A percentile compares a stretch with the other conserved stretches of the same genome.
phyloP scores from a whole-genome alignment of 139 green algal species.

The Chlamydomonas eustigma region DNA sequence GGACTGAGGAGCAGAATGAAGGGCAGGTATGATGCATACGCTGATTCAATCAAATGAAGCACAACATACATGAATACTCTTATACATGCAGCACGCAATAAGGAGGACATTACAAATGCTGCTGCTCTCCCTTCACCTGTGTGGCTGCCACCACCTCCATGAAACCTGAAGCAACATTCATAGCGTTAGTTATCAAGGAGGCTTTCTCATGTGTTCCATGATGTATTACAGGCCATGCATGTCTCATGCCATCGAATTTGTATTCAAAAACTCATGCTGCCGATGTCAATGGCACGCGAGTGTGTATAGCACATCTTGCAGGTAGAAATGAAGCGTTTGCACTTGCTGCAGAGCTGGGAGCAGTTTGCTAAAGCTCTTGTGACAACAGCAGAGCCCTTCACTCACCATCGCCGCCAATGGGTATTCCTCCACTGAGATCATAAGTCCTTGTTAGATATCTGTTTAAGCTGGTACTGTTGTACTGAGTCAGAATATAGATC shows the following conservation, averaged over 20 bases:
- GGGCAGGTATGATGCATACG: too few relatives aligned
- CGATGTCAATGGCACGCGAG: background rate
- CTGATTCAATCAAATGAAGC: too few relatives aligned
- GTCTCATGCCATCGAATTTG: too few relatives aligned
- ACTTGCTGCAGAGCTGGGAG: too few relatives aligned
- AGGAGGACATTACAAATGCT: background rate
- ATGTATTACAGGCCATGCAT: background rate
- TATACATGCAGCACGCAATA: background rate
- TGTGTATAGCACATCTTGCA: background rate
- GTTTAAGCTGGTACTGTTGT: constrained; percentile 94
- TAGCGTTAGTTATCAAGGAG: too few relatives aligned
- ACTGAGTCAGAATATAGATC: constrained; percentile 93
- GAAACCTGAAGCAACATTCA: constrained; percentile 81
- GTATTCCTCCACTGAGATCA: constrained; percentile 45
- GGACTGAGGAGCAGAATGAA: too few relatives aligned
- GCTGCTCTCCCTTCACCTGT: constrained; percentile 40
- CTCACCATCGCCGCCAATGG: constrained; percentile 14
- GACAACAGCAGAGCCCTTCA: background rate
- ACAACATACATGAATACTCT: too few relatives aligned
- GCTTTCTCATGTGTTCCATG: too few relatives aligned
- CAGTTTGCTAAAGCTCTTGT: too few relatives aligned
- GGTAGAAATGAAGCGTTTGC: too few relatives aligned
- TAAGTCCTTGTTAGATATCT: constrained; percentile 84
- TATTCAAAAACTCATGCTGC: too few relatives aligned
- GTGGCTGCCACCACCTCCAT: constrained; percentile 97